Evolutionary conservation across 192 early-diverging fungal genomes (phyloP).

Genomic region (Podila verticillata): DNA sequence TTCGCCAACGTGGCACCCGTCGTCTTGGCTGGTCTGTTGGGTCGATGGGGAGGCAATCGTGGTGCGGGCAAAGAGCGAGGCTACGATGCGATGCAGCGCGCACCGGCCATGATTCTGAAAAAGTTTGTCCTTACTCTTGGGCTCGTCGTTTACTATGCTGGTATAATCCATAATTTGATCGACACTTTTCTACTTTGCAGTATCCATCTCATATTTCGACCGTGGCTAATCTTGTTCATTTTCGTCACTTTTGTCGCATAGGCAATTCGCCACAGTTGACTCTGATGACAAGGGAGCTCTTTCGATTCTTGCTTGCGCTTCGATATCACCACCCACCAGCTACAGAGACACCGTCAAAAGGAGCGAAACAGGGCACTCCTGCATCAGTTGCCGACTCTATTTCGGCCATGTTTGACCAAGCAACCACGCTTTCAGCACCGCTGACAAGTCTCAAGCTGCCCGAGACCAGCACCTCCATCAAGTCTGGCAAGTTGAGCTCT

Average conservation of each 20-base stretch:
- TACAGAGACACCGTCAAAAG: not conserved
- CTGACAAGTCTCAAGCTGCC: constrained; percentile 36
- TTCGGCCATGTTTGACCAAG: not conserved
- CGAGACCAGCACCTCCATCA: not conserved
- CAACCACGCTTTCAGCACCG: constrained; percentile 6
- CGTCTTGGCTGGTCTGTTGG: constrained; percentile 34
- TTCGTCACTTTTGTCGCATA: not conserved
- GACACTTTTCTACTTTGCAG: not conserved
- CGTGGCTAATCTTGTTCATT: not conserved
- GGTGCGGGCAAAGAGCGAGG: constrained; percentile 41
- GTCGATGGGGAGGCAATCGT: constrained; percentile 51
- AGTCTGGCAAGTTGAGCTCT: not conserved
- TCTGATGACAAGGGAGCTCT: constrained; percentile 33
- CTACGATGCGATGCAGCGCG: constrained; percentile 35
- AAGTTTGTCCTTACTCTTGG: constrained; percentile 43
- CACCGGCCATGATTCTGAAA: constrained; percentile 27
- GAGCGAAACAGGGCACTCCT: not conserved
- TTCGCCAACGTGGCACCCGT: constrained; percentile 38
- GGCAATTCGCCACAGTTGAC: constrained; percentile 39
- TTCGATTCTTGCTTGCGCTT: constrained; percentile 35
- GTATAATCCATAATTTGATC: constrained; percentile 1
- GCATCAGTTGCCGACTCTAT: not conserved
- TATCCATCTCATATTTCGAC: not conserved
- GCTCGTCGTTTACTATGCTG: constrained; percentile 30
- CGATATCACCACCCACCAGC: constrained; percentile 30